These are phyloP conservation scores for Curvularia sp. DNA, from an alignment of 2,329 filamentous ascomycete species.

Conservation along the genomic window DNA sequence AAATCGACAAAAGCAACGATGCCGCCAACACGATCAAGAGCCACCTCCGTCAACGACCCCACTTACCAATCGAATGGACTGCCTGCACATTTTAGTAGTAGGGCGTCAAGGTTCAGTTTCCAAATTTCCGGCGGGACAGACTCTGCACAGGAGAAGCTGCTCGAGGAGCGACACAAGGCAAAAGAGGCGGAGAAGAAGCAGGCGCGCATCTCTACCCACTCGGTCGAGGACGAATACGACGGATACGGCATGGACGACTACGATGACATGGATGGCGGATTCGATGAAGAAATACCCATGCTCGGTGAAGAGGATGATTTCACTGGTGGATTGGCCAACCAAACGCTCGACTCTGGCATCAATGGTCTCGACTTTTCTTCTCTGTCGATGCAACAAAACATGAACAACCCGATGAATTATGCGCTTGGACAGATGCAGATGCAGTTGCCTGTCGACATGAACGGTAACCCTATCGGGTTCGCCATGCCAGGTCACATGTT, in stretches of 20 bases:
- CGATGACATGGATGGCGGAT: slow-evolving; percentile 63
- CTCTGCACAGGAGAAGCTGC: slow-evolving; percentile 68
- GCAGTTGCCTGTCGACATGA: slow-evolving; percentile 39
- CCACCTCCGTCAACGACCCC: slow-evolving; percentile 48
- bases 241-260: slow-evolving; percentile 53
- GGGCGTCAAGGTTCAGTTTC: slow-evolving; percentile 81
- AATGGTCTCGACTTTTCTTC: slow-evolving; percentile 47
- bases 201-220: slow-evolving; percentile 46
- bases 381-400: slow-evolving; percentile 32
- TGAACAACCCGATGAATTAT: slow-evolving; percentile 30
- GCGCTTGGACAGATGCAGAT: slow-evolving; percentile 36
- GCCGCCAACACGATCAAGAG: slow-evolving; percentile 46
- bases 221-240: slow-evolving; percentile 49
- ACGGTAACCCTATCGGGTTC: slow-evolving; percentile 45
- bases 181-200: slow-evolving; percentile 66
- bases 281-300: slow-evolving; percentile 73
- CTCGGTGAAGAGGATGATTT: slow-evolving; percentile 48
- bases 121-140: slow-evolving; percentile 77
- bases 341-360: slow-evolving; percentile 40
- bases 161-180: slow-evolving; percentile 76
- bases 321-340: slow-evolving; percentile 32
- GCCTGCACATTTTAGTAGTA: slow-evolving; percentile 63
- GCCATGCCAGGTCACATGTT: slow-evolving; percentile 41
- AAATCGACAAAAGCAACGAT: slow-evolving; percentile 49
- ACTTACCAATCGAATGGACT: slow-evolving; percentile 48